Conservation (phyloP, 2,329 filamentous ascomycete species). For the Cercospora beticola region DNA sequence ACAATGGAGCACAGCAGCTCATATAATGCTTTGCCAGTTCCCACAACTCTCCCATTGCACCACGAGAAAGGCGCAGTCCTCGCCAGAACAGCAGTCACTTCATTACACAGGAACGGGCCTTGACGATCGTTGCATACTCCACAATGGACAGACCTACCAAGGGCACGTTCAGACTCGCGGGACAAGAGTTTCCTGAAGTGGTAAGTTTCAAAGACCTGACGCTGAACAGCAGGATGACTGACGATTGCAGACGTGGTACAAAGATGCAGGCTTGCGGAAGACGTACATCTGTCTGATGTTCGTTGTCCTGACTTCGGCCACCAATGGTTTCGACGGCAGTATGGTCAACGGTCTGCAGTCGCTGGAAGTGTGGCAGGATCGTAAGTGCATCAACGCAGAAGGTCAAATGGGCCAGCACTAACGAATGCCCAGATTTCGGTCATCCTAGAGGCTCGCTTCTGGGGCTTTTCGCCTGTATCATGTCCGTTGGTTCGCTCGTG, state of each 20-base stretch:
- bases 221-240: background rate
- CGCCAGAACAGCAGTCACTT: background rate
- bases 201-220: background rate
- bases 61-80: background rate
- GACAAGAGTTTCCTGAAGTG: slow-evolving; percentile 35
- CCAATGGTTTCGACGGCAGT: slow-evolving; percentile 52
- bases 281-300: slow-evolving; percentile 38
- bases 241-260: slow-evolving; percentile 33
- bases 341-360: slow-evolving; percentile 55
- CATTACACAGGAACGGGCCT: background rate
- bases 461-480: slow-evolving; percentile 50
- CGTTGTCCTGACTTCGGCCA: slow-evolving; percentile 39
- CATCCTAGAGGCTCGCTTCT: slow-evolving; percentile 38
- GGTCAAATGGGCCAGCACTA: background rate
- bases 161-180: slow-evolving; percentile 36
- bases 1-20: slow-evolving; percentile 4
- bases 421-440: slow-evolving; percentile 33
- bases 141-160: slow-evolving; percentile 37
- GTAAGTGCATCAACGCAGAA: slow-evolving; percentile 30
- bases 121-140: background rate
- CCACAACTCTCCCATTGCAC: background rate
- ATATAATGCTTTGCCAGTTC: slow-evolving; percentile 8
- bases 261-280: slow-evolving; percentile 34
- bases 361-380: slow-evolving; percentile 47
- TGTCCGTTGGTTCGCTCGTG: slow-evolving; percentile 51